Evolutionary conservation across 75 land plant genomes (phyloP).

Genomic region (Pinus taeda): DNA sequence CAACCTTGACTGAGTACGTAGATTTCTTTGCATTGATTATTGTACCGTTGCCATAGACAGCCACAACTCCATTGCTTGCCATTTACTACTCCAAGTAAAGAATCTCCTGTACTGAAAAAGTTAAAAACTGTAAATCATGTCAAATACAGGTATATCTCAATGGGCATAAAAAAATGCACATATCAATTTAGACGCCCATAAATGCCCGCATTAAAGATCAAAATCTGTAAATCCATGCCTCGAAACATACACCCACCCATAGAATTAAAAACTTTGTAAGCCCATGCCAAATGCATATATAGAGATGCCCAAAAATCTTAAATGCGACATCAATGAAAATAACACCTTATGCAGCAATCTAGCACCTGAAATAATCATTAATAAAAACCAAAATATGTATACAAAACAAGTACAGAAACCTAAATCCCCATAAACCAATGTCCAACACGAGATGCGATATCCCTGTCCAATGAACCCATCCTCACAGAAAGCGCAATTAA

Average conservation of each 20-base stretch:
- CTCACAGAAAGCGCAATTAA: neutral
- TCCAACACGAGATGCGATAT: neutral
- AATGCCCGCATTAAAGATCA: too few relatives aligned
- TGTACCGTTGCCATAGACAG: constrained; percentile 26
- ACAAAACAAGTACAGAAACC: neutral
- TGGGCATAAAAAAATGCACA: too few relatives aligned
- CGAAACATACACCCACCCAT: too few relatives aligned
- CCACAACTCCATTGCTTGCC: constrained; percentile 9
- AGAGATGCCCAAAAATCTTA: neutral
- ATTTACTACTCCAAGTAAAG: neutral
- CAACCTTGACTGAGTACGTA: constrained; percentile 33
- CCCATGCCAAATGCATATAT: neutral
- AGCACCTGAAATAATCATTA: neutral
- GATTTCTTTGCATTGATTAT: constrained; percentile 17
- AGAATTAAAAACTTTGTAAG: neutral
- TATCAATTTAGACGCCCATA: too few relatives aligned
- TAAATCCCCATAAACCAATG: too few relatives aligned
- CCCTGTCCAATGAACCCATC: neutral
- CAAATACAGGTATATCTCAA: too few relatives aligned
- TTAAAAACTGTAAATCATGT: neutral
- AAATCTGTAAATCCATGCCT: too few relatives aligned
- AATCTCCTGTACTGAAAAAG: neutral
- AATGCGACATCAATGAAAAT: neutral
- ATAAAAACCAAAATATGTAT: neutral
- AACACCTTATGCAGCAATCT: neutral